phyloP scores from a whole-genome alignment of 345 rosid genomes.

The Eucalyptus erythrocorys region DNA sequence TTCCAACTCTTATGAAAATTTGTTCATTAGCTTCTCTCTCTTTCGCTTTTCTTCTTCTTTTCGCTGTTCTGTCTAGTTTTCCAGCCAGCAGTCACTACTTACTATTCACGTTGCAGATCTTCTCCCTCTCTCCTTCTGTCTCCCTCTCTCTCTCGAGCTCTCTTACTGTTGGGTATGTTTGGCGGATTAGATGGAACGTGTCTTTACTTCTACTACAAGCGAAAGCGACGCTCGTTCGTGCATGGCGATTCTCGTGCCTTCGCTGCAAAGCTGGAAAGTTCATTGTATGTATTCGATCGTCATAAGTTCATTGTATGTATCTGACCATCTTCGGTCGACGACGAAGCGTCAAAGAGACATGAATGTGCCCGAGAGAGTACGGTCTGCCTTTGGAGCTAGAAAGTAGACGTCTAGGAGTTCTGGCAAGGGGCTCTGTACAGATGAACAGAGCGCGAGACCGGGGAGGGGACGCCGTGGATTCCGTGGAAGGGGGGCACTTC shows the following conservation, averaged over 20 bases:
- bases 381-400: neutral
- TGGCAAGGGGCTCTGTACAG: neutral
- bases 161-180: neutral
- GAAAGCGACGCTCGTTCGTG: neutral
- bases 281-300: neutral
- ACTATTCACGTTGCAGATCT: neutral
- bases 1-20: neutral
- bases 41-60: neutral
- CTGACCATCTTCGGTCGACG: neutral
- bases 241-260: neutral
- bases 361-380: neutral
- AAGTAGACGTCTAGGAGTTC: neutral
- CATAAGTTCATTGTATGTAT: neutral
- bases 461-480: neutral
- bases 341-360: neutral
- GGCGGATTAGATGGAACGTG: neutral
- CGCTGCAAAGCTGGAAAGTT: neutral
- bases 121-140: neutral
- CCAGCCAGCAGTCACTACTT: neutral
- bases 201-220: neutral
- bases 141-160: neutral
- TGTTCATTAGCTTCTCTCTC: neutral
- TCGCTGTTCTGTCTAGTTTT: neutral
- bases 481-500: neutral
- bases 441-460: neutral